Conservation (phyloP, 176 grass and related monocot species). For the Carex littledalei region DNA sequence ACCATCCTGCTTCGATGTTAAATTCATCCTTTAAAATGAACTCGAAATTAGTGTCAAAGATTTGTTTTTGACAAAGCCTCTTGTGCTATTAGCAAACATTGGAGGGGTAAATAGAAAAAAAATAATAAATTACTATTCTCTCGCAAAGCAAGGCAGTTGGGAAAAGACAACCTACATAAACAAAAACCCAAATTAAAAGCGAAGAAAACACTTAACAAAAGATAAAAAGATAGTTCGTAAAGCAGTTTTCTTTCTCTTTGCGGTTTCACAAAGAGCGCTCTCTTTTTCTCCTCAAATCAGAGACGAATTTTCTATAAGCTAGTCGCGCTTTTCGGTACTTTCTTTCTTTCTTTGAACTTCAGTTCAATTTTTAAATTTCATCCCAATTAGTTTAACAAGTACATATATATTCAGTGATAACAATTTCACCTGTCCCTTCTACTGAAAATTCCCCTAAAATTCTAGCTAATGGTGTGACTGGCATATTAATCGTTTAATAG, state of each 20-base stretch:
- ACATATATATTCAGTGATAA: not conserved
- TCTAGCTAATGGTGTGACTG: not conserved
- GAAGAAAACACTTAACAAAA: not conserved
- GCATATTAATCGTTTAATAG: not conserved
- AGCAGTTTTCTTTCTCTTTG: not conserved
- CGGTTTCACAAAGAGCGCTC: not conserved
- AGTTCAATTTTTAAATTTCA: constrained; percentile 12
- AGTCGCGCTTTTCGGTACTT: constrained; percentile 3
- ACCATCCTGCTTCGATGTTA: no score
- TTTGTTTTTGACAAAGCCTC: not conserved
- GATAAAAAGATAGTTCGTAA: not conserved
- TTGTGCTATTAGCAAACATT: not conserved
- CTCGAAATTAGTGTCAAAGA: not conserved
- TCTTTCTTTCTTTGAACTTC: not conserved
- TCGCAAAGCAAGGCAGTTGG: not conserved
- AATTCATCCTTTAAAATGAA: no score
- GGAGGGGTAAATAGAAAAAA: not conserved
- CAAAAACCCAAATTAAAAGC: not conserved
- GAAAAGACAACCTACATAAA: not conserved
- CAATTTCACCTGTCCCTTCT: not conserved
- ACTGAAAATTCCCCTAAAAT: not conserved
- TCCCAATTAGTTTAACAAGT: not conserved
- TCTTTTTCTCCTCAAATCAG: not conserved
- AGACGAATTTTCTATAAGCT: not conserved
- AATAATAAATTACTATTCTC: not conserved